These are phyloP conservation scores for Suillus subalutaceus DNA, from an alignment of 768 basidiomycete species.

Conservation along the genomic window DNA sequence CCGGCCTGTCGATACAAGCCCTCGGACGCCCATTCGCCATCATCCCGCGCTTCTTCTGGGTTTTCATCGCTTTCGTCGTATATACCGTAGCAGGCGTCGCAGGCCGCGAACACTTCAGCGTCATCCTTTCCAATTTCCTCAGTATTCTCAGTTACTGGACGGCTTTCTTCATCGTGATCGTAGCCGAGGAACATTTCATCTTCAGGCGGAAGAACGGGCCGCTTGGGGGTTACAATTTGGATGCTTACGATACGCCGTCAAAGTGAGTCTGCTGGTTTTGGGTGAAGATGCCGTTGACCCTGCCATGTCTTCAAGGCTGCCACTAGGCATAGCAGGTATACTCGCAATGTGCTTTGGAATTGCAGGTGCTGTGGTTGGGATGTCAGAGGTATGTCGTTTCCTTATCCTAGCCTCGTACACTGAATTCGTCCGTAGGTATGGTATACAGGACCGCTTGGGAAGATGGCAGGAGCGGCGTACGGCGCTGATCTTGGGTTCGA, in stretches of 20 bases:
- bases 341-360: constrained; percentile 49
- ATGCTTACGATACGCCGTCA: constrained; percentile 47
- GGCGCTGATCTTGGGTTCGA: constrained; percentile 53
- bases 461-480: constrained; percentile 41
- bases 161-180: constrained; percentile 49
- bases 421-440: constrained; percentile 32
- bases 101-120: constrained; percentile 48
- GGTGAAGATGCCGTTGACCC: not conserved
- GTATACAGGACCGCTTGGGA: constrained; percentile 55
- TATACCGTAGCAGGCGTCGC: constrained; percentile 46
- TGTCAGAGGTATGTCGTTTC: constrained; percentile 42
- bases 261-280: constrained; percentile 26
- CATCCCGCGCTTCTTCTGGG: constrained; percentile 51
- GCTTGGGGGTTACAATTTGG: constrained; percentile 54
- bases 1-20: constrained; percentile 49
- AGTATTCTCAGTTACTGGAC: constrained; percentile 49
- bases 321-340: constrained; percentile 50
- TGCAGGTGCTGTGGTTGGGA: constrained; percentile 51
- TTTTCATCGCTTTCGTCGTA: constrained; percentile 39
- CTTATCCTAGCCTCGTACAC: not conserved
- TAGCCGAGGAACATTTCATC: constrained; percentile 50
- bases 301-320: constrained; percentile 37
- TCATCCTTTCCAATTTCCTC: constrained; percentile 46
- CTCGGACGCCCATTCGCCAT: constrained; percentile 46
- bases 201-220: constrained; percentile 42